These are phyloP conservation scores for Pyrenophora teres DNA, from an alignment of 2,329 filamentous ascomycete species.

Conservation along the genomic window DNA sequence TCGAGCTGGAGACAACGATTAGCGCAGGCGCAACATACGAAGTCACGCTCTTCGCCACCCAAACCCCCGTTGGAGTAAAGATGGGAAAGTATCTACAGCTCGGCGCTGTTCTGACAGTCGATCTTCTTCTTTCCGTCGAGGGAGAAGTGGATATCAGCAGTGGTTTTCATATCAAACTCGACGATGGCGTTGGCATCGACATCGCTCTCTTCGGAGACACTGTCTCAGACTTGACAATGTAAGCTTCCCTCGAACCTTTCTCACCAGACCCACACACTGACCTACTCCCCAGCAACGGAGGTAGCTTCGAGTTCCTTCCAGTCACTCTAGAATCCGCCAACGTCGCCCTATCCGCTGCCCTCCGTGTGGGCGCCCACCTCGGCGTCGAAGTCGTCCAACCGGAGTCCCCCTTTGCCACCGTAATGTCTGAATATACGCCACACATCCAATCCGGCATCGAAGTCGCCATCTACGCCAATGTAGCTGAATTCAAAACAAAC, in stretches of 20 bases:
- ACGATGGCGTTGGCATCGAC: conserved; percentile 56
- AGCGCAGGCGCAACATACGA: conserved; percentile 53
- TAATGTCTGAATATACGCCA: conserved; percentile 1
- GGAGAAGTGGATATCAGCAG: conserved; percentile 56
- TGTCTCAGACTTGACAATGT: conserved; percentile 57
- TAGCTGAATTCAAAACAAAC: conserved; percentile 61
- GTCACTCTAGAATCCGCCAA: conserved; percentile 56
- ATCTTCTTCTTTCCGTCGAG: conserved; percentile 58
- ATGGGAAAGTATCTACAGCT: conserved; percentile 49
- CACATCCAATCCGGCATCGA: conserved; percentile 53
- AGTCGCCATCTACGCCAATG: conserved; percentile 56
- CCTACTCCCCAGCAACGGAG: conserved; percentile 52
- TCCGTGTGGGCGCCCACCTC: conserved; percentile 55
- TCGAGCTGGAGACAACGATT: conserved; percentile 54
- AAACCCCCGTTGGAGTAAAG: conserved; percentile 51
- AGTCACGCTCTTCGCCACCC: conserved; percentile 56
- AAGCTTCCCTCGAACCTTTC: conserved; percentile 30
- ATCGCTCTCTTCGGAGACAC: conserved; percentile 58
- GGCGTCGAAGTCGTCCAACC: conserved; percentile 37
- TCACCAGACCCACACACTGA: neutral
- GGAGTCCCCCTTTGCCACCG: neutral
- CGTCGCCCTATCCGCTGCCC: conserved; percentile 52
- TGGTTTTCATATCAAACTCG: conserved; percentile 61
- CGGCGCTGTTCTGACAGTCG: conserved; percentile 56
- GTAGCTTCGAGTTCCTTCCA: conserved; percentile 62